A percentile compares a stretch with the other conserved stretches of the same genome.
These are phyloP conservation scores for Aspergillus bombycis DNA, from an alignment of 2,329 filamentous ascomycete species.

Conservation along the genomic window DNA sequence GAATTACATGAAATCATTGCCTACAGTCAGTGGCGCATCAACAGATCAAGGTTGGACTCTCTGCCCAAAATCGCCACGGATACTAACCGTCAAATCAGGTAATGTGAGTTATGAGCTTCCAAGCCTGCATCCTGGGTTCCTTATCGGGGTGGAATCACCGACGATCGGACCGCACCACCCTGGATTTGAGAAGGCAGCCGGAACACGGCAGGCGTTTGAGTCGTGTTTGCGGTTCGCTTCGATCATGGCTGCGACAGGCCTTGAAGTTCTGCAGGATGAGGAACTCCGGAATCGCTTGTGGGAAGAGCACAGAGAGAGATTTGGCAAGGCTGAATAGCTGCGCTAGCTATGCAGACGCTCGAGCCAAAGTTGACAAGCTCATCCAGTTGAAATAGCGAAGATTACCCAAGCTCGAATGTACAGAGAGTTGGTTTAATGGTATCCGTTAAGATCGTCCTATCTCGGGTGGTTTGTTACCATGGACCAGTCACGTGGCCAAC, in stretches of 20 bases:
- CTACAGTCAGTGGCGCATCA: background rate
- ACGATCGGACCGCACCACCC: background rate
- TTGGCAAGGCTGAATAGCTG: background rate
- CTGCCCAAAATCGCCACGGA: background rate
- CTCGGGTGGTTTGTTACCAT: too few species aligned
- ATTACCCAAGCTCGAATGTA: rapidly evolving
- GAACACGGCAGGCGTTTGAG: background rate
- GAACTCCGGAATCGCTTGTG: background rate
- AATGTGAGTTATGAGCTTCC: background rate
- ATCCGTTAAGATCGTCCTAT: background rate
- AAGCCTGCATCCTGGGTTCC: background rate
- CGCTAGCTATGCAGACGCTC: background rate
- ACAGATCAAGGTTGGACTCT: background rate
- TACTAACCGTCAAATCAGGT: background rate
- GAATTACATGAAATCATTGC: background rate
- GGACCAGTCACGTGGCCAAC: too few species aligned
- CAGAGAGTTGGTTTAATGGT: rapidly evolving
- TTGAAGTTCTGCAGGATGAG: background rate
- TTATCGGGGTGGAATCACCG: background rate
- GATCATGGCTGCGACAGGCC: background rate
- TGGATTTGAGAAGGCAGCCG: background rate
- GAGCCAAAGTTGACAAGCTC: rapidly evolving
- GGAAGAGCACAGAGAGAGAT: background rate
- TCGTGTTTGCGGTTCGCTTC: background rate
- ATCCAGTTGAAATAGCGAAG: background rate